Percentiles rank a stretch among this genome's conserved stretches.
phyloP scores from a whole-genome alignment of 176 grass and related monocot species.

The Pharus latifolius region DNA sequence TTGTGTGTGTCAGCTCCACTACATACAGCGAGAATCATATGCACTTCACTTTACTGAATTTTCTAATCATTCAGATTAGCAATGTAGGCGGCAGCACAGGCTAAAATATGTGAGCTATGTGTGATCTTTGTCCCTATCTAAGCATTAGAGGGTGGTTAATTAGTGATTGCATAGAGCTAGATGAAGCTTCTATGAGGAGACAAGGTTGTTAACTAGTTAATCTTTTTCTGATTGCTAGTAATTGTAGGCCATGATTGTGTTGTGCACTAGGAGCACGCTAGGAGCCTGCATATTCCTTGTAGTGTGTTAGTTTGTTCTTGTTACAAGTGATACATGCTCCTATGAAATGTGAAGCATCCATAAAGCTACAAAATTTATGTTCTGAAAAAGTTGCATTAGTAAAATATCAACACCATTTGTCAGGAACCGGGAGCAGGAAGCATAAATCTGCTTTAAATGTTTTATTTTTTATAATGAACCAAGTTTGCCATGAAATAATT shows the following conservation, averaged over 20 bases:
- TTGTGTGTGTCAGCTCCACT: conserved; percentile 16
- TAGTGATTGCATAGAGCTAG: not conserved
- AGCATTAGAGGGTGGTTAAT: conserved; percentile 8
- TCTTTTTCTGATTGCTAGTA: conserved; percentile 17
- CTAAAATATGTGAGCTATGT: conserved; percentile 28
- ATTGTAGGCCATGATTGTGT: conserved; percentile 46
- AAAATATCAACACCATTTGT: conserved; percentile 13
- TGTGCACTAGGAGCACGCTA: conserved; percentile 20
- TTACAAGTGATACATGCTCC: conserved; percentile 11
- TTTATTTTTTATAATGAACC: not conserved
- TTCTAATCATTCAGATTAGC: conserved; percentile 26
- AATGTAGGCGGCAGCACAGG: conserved; percentile 13
- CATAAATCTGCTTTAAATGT: not conserved
- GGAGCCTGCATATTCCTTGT: conserved; percentile 24
- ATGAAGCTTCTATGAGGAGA: conserved; percentile 8
- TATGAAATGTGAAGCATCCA: conserved; percentile 15
- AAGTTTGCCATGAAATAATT: no score
- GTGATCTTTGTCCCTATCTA: conserved; percentile 36
- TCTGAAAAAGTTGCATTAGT: conserved; percentile 18
- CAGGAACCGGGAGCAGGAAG: not conserved
- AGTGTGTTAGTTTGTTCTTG: conserved; percentile 21
- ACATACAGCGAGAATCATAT: conserved; percentile 59
- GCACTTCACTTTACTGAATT: conserved; percentile 44
- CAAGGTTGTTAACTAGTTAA: conserved; percentile 20
- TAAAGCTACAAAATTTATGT: conserved; percentile 1